Percentiles rank a stretch among this genome's conserved stretches.
Conservation (phyloP, 2,329 filamentous ascomycete genomes). For the Arthrobotrys conoides region DNA sequence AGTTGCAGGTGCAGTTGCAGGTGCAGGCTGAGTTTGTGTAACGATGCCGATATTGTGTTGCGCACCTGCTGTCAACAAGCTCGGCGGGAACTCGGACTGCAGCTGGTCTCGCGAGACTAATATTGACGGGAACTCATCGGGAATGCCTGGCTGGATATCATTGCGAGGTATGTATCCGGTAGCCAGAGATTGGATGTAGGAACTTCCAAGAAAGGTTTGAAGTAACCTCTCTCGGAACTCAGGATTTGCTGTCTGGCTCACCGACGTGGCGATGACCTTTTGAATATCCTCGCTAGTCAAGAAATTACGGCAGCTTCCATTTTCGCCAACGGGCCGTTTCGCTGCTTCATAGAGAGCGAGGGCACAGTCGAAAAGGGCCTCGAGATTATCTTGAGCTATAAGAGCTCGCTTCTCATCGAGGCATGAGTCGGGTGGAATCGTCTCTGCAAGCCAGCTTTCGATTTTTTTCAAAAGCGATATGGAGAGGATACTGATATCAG, state of each 20-base stretch:
- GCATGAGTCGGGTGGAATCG: neutral
- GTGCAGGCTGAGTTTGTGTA: neutral
- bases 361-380: conserved; percentile 3
- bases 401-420: conserved; percentile 9
- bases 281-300: neutral
- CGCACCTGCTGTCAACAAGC: too few relatives aligned
- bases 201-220: neutral
- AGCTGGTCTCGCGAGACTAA: too few relatives aligned
- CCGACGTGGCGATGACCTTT: neutral
- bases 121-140: too few relatives aligned
- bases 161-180: neutral
- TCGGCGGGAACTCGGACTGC: too few relatives aligned
- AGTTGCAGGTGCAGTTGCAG: neutral
- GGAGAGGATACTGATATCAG: neutral
- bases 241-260: neutral
- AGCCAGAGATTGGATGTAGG: neutral
- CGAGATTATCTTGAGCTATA: conserved; percentile 18
- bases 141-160: neutral
- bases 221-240: neutral
- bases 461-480: neutral
- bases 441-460: conserved; percentile 10
- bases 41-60: neutral
- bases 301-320: neutral
- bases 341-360: neutral
- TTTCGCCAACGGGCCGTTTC: neutral